Base-by-base conservation (phyloP, 441 rosid species). In the Populus hybrid region DNA sequence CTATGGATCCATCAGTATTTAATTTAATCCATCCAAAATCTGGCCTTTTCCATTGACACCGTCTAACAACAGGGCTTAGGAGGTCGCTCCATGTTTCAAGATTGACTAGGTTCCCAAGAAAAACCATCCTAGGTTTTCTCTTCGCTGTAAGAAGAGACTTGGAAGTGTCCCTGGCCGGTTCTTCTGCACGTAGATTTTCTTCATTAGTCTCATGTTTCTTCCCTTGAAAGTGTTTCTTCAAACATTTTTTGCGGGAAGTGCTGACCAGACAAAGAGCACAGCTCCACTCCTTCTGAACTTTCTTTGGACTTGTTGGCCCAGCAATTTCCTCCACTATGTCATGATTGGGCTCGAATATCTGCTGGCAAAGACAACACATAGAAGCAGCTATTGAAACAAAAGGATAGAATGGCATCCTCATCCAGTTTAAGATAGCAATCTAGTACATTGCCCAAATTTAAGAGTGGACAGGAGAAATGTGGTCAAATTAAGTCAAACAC, bases 1-100 rank as follows among this genome's bases (percentile, higher is more conserved):
- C 77, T 24, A 77, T 74, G 11, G 85, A 85, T 80, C 88, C 85
- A 77, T 85, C 88, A 0, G 85, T 81, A 12, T 83, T 85, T 80
- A 83, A 64, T 69, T 85, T 85, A 76, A 75, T 74, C 69, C 88
- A 85, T 24, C 88, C 86, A 16, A 16, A 20, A 18, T 79, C 77
- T 21, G 86, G 86, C 70, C 73, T 83, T 81, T 71, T 68, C 88
- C 86, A 85, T 76, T 21, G 76, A 70, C 82, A 81, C 81, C 68
- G 77, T 78, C 34, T 81, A 21, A 80, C 69, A 54, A 79, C 38
- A 10, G 84, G 84, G 63, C 69, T 28, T 76, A 78, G 32, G 40
- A 72, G 76, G 38, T 72, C 35, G 1, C 76, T 35, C 73, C 35
- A 72, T 4, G 35, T 78, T 72, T 73, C 76, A 21, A 78, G 72